A percentile compares a stretch with the other conserved stretches of the same genome.
Evolutionary conservation across 176 grass and related monocot species (phyloP).

Genomic region (Metroxylon sagu): DNA sequence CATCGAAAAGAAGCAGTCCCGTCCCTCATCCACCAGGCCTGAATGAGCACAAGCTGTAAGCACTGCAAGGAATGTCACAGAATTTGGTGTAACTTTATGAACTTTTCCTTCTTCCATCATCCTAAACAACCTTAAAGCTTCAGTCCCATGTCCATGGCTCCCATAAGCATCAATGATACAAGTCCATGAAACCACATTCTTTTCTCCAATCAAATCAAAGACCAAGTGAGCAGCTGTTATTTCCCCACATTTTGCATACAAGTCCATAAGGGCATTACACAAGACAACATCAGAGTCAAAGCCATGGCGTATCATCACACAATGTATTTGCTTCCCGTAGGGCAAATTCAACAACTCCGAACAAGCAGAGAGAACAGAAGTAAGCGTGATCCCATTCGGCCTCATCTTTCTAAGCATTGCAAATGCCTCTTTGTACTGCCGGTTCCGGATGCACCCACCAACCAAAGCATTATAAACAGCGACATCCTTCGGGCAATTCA

Average conservation of each 20-base stretch:
- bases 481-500: conserved; percentile 27
- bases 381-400: conserved; percentile 30
- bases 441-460: conserved; percentile 40
- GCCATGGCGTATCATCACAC: conserved; percentile 28
- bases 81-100: conserved; percentile 34
- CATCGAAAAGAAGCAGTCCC: conserved; percentile 33
- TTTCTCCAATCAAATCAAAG: conserved; percentile 34
- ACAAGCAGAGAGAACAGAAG: conserved; percentile 44
- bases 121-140: conserved; percentile 42
- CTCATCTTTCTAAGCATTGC: conserved; percentile 14
- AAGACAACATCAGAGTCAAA: conserved; percentile 40
- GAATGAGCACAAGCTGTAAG: conserved; percentile 51
- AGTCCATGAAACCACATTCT: conserved; percentile 56
- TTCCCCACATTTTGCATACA: conserved; percentile 62
- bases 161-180: conserved; percentile 47
- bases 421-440: conserved; percentile 34
- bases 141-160: conserved; percentile 25
- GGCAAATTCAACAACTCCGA: conserved; percentile 19
- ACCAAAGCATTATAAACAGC: conserved; percentile 36
- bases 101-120: conserved; percentile 29
- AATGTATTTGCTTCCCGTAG: conserved; percentile 42
- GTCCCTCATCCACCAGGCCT: conserved; percentile 50
- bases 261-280: conserved; percentile 54
- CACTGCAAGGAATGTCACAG: conserved; percentile 46
- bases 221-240: conserved; percentile 7